A percentile compares a stretch with the other conserved stretches of the same genome.
Evolutionary conservation across 352 stramenopile genomes (phyloP).

Genomic region (Phytopythium vexans): DNA sequence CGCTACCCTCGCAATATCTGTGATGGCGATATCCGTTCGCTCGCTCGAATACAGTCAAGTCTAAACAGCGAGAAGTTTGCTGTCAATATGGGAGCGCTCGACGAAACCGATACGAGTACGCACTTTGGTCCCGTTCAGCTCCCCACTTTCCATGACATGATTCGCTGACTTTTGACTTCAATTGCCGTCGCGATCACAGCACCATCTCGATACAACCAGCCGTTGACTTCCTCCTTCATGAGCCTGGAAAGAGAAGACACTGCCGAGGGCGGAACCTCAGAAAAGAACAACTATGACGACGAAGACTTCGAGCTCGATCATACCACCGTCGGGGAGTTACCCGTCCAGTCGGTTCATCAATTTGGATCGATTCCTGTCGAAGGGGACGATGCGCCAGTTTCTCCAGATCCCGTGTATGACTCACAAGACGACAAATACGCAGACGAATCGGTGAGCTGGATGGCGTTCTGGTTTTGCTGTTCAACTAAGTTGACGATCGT

Average conservation of each 20-base stretch:
- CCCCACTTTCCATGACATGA: background rate
- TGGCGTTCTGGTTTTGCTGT: no score
- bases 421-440: no score
- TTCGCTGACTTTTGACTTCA: background rate
- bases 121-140: background rate
- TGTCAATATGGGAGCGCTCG: slow-evolving; percentile 57
- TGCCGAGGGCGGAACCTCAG: slow-evolving; percentile 15
- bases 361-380: no score
- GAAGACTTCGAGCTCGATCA: slow-evolving; percentile 69
- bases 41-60: slow-evolving; percentile 37
- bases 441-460: no score
- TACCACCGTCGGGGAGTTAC: slow-evolving; percentile 21
- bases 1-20: background rate
- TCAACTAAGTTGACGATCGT: no score
- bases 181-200: slow-evolving; percentile 11
- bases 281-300: slow-evolving; percentile 47
- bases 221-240: slow-evolving; percentile 14
- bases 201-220: slow-evolving; percentile 36
- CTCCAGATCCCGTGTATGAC: no score
- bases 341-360: background rate
- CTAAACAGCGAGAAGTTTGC: slow-evolving; percentile 75
- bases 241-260: slow-evolving; percentile 10
- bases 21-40: no score
- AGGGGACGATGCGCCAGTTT: no score
- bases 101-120: slow-evolving; percentile 39